A percentile compares a stretch with the other conserved stretches of the same genome.
phyloP scores from a whole-genome alignment of 768 basidiomycete species.

The Cyclocybe aegerita region DNA sequence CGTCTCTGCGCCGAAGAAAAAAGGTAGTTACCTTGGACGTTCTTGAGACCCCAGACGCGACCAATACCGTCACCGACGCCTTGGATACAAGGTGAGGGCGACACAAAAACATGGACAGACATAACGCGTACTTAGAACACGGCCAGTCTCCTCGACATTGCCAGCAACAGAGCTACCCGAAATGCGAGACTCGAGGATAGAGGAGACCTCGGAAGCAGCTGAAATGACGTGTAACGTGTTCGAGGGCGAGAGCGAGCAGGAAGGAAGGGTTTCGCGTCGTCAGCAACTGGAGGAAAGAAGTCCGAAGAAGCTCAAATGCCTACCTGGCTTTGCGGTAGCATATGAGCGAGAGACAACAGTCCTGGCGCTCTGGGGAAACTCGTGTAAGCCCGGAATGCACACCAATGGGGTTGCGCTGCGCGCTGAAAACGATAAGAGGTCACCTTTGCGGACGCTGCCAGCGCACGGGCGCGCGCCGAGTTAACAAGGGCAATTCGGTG shows the following conservation, averaged over 20 bases:
- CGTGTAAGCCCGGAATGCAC: conserved; percentile 24
- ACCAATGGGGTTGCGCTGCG: conserved; percentile 1
- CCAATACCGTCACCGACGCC: conserved; percentile 99
- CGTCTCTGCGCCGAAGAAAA: conserved; percentile 12
- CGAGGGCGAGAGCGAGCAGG: conserved; percentile 17
- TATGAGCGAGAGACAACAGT: conserved; percentile 75
- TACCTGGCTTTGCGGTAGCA: conserved; percentile 98
- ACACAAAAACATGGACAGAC: not conserved
- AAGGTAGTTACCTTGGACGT: conserved; percentile 81
- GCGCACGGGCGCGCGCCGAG: conserved; percentile 74
- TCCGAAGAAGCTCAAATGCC: conserved; percentile 25
- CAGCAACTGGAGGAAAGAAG: conserved; percentile 11
- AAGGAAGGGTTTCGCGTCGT: conserved; percentile 21
- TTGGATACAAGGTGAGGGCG: conserved; percentile 33
- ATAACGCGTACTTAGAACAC: conserved; percentile 83
- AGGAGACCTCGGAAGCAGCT: conserved; percentile 99
- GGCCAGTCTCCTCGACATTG: conserved; percentile 99
- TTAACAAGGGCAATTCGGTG: conserved; percentile 86
- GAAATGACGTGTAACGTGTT: conserved; percentile 35
- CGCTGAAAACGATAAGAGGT: conserved; percentile 10
- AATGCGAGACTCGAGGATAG: conserved; percentile 98
- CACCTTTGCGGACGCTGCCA: conserved; percentile 70
- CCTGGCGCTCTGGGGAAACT: conserved; percentile 38
- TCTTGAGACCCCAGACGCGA: conserved; percentile 98
- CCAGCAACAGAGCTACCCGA: conserved; percentile 86